Base-by-base conservation (phyloP, 164 flowering plant genomes). In the Macadamia tetraphylla region DNA sequence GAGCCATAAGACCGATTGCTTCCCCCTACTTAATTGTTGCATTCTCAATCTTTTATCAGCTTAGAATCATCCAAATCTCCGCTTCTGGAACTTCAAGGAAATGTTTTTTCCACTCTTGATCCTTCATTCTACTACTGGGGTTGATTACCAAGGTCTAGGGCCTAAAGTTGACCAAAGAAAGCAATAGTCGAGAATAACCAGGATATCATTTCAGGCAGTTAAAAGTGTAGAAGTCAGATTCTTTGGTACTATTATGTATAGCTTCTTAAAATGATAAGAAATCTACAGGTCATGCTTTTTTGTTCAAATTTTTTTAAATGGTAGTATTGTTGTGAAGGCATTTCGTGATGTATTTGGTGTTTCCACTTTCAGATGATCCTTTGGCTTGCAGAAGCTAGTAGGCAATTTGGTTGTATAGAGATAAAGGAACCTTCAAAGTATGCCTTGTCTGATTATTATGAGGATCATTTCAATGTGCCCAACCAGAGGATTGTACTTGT, bases 351-450 rank as follows among this genome's bases (percentile, higher is more conserved):
- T 70, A 58, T 13, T 44, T 56, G 49, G 35, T 18, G 7, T 49
- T 58, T 60, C 44, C 53, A 10, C 72, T 68, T 72, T 58, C 81
- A 94, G 99, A 94, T 88, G 97, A 72, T 95, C 51, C 91, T 92
- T 43, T 77, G 79, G 79, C 92, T 92, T 59, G 98, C 96, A 49
- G 97, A 95, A 88, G 90, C 90, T 73, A 92, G 96, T 75, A 79
- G 86, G 55, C 88, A 83, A 65, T 86, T 95, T 74, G 99, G 97
- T 57, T 92, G 99, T 65, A 89, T 97, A 62, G 96, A 90, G 77
- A 85, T 95, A 62, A 92, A 89, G 77, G 99, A 95, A 79, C 98
- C 98, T 31, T 89, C 99, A 66, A 95, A 95, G 76, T 92, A 78
- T 81, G 98, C 99, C 17, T 87, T 75, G 88, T 86, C 97, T 46